Conservation (phyloP, 805 yeast species). For the Ogataea paradorogensis region DNA sequence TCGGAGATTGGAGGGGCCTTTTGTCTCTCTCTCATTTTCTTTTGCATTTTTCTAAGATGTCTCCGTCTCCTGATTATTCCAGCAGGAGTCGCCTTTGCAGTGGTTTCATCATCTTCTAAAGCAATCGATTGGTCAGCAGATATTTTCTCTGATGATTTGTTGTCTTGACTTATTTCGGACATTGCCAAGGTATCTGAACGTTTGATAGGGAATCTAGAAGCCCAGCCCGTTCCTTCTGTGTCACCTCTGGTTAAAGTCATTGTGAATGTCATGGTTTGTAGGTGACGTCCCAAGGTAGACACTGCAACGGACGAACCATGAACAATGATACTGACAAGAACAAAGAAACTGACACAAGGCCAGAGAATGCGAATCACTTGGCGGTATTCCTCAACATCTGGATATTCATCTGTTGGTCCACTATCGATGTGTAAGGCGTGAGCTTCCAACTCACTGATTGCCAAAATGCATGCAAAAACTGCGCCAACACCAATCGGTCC, state of each 20-base stretch:
- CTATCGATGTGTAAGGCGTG: conserved; percentile 36
- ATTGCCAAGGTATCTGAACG: conserved; percentile 70
- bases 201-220: conserved; percentile 80
- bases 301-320: conserved; percentile 63
- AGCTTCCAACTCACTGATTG: conserved; percentile 35
- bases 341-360: conserved; percentile 54
- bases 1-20: conserved; percentile 32
- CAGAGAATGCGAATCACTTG: conserved; percentile 38
- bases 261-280: conserved; percentile 89
- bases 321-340: conserved; percentile 53
- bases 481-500: conserved; percentile 66
- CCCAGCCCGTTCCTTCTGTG: conserved; percentile 77
- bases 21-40: conserved; percentile 18
- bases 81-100: conserved; percentile 44
- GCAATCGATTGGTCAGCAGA: conserved; percentile 6
- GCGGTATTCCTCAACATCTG: conserved; percentile 26
- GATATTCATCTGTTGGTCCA: conserved; percentile 34
- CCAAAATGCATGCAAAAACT: conserved; percentile 35
- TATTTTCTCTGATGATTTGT: background rate
- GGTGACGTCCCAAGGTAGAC: conserved; percentile 70
- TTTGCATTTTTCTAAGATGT: conserved; percentile 22
- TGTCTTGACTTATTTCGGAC: conserved; percentile 13
- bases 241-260: conserved; percentile 80
- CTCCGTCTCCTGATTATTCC: conserved; percentile 67
- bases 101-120: conserved; percentile 9